Percentiles rank a stretch among this genome's conserved stretches.
These are phyloP conservation scores for Myriosclerotinia scirpicola DNA, from an alignment of 2,329 filamentous ascomycete species.

Conservation along the genomic window DNA sequence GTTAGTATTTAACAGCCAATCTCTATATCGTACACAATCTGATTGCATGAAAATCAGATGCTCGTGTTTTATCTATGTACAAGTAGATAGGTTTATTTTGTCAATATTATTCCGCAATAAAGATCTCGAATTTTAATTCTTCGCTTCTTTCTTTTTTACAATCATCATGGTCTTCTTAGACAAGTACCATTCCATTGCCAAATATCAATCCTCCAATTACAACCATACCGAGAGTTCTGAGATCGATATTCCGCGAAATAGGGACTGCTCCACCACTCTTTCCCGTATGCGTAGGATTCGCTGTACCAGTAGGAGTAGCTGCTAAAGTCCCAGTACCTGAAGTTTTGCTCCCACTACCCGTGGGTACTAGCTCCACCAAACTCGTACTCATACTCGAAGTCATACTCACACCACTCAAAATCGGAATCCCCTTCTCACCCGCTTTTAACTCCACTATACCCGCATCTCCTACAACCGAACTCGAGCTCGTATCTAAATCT, in stretches of 20 bases:
- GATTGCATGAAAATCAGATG: background rate
- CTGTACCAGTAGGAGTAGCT: background rate
- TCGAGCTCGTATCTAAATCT: slow-evolving; percentile 29
- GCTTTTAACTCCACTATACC: slow-evolving; percentile 31
- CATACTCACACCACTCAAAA: slow-evolving; percentile 12
- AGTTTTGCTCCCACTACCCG: background rate
- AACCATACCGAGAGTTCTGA: background rate
- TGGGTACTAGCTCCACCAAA: background rate
- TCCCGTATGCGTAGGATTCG: background rate
- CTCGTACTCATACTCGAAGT: slow-evolving; percentile 17
- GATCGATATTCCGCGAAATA: background rate
- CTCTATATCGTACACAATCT: too few species aligned
- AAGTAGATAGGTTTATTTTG: background rate
- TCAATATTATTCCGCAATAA: background rate
- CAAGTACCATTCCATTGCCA: background rate
- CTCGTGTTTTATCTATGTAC: background rate
- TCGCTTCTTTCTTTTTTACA: background rate
- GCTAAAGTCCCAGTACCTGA: too few species aligned
- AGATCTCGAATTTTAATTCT: background rate
- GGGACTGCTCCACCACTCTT: background rate
- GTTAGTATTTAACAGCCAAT: too few species aligned
- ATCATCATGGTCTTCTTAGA: background rate
- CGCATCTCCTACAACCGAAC: too few species aligned
- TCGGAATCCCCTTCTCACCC: slow-evolving; percentile 29
- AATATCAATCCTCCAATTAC: background rate